phyloP scores from a whole-genome alignment of 164 flowering plant genomes.

The Stephania cephalantha region DNA sequence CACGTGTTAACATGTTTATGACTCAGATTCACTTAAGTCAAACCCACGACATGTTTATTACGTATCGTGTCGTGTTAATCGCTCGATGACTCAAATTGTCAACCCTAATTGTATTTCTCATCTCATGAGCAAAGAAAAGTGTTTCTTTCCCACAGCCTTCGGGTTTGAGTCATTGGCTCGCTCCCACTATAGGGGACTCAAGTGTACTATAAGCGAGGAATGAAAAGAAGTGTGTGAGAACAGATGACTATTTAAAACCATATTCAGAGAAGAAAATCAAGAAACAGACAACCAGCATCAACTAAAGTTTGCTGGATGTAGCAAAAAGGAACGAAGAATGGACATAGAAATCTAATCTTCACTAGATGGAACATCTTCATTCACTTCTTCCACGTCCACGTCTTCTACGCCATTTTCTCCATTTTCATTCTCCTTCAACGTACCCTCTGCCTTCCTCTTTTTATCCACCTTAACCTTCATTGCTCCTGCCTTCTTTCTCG shows the following conservation, averaged over 20 bases:
- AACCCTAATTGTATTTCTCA: too few relatives aligned
- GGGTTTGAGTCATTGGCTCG: too few relatives aligned
- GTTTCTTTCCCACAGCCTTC: too few relatives aligned
- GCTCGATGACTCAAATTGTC: too few relatives aligned
- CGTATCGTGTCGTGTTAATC: too few relatives aligned
- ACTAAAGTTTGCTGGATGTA: background rate
- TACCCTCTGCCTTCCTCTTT: constrained; percentile 34
- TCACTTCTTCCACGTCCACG: constrained; percentile 11
- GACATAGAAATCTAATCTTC: background rate
- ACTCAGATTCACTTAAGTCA: too few relatives aligned
- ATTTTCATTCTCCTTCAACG: constrained; percentile 18
- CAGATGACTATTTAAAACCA: background rate
- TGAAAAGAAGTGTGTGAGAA: too few relatives aligned
- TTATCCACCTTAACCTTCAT: constrained; percentile 35
- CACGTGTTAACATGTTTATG: too few relatives aligned
- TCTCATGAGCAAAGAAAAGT: too few relatives aligned
- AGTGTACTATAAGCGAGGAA: too few relatives aligned
- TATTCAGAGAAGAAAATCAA: background rate
- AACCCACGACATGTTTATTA: too few relatives aligned
- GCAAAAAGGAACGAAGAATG: background rate
- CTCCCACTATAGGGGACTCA: too few relatives aligned
- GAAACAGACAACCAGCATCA: background rate
- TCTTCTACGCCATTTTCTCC: constrained; percentile 17
- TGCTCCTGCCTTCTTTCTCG: constrained; percentile 42
- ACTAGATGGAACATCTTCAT: constrained; percentile 9